Conservation (phyloP, 2,329 filamentous ascomycete species). For the Calonectria henricotiae region DNA sequence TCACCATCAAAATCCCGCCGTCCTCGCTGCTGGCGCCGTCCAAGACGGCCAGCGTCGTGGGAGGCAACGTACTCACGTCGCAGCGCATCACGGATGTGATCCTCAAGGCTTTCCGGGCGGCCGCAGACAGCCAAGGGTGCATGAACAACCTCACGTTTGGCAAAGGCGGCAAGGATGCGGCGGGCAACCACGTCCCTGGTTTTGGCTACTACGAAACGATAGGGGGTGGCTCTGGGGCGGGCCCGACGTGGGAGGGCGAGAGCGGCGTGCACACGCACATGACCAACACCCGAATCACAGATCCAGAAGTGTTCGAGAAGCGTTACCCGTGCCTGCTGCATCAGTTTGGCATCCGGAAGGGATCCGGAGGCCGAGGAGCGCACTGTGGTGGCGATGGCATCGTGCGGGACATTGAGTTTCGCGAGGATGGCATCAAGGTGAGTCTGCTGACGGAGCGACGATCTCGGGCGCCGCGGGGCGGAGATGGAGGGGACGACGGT, state of each 20-base stretch:
- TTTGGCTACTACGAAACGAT: conserved; percentile 94
- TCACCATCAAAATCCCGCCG: conserved; percentile 81
- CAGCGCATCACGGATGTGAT: conserved; percentile 62
- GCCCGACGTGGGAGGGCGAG: conserved; percentile 81
- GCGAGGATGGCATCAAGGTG: conserved; percentile 38
- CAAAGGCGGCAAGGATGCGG: conserved; percentile 80
- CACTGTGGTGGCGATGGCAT: conserved; percentile 83
- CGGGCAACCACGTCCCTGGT: conserved; percentile 66
- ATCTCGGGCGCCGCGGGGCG: conserved; percentile 76
- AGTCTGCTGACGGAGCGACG: conserved; percentile 40
- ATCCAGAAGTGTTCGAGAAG: conserved; percentile 84
- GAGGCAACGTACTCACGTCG: conserved; percentile 78
- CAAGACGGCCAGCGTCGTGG: conserved; percentile 85
- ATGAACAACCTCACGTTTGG: conserved; percentile 89
- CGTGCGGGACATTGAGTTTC: conserved; percentile 83
- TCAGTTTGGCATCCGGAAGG: conserved; percentile 77
- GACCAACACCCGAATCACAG: conserved; percentile 90
- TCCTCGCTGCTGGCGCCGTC: conserved; percentile 83
- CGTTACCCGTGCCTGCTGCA: conserved; percentile 79
- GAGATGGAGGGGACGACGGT: conserved; percentile 78
- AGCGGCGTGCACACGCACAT: conserved; percentile 87
- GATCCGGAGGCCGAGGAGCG: conserved; percentile 72
- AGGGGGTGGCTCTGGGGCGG: conserved; percentile 83
- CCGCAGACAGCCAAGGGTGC: conserved; percentile 83
- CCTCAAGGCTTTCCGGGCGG: conserved; percentile 81